Percentiles rank a stretch among this genome's conserved stretches.
phyloP scores from a whole-genome alignment of 2,329 filamentous ascomycete species.

The Graphilbum ipis-grandicollis region DNA sequence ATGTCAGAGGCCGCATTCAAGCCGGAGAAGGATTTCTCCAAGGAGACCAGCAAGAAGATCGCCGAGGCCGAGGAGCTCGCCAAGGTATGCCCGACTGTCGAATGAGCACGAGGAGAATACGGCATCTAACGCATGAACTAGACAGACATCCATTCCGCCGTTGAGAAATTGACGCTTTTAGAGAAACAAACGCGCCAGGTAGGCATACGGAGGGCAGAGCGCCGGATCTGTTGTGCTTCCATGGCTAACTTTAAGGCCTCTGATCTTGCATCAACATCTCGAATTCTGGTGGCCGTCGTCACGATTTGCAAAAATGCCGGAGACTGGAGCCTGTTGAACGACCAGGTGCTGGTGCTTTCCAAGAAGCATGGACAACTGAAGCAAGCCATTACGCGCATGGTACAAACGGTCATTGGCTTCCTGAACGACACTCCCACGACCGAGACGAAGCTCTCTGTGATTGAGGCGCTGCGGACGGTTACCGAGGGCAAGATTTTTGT shows the following conservation, averaged over 20 bases:
- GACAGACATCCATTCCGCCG: constrained; percentile 67
- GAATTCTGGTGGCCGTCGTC: constrained; percentile 73
- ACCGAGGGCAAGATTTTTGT: constrained; percentile 99
- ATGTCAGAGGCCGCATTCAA: constrained; percentile 78
- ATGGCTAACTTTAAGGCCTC: constrained; percentile 46
- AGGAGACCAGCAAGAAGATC: constrained; percentile 84
- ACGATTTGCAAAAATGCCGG: constrained; percentile 85
- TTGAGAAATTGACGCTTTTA: constrained; percentile 80
- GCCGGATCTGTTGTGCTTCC: not conserved
- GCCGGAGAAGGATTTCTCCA: constrained; percentile 97
- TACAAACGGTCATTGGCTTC: constrained; percentile 88
- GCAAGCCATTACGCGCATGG: constrained; percentile 97
- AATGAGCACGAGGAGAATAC: not conserved
- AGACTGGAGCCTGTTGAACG: constrained; percentile 90
- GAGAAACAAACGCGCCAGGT: constrained; percentile 98
- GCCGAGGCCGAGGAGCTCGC: constrained; percentile 82
- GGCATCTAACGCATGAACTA: constrained; percentile 13
- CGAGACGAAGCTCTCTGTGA: constrained; percentile 81
- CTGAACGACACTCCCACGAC: constrained; percentile 69
- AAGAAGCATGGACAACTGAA: constrained; percentile 99
- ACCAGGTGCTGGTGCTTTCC: constrained; percentile 86
- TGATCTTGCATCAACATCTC: constrained; percentile 87
- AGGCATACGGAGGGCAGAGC: no score
- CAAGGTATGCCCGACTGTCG: constrained; percentile 37
- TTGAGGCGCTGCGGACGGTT: constrained; percentile 87